These are phyloP conservation scores for Pouteria campechiana DNA, from an alignment of 179 eudicot genomes.

Conservation along the genomic window DNA sequence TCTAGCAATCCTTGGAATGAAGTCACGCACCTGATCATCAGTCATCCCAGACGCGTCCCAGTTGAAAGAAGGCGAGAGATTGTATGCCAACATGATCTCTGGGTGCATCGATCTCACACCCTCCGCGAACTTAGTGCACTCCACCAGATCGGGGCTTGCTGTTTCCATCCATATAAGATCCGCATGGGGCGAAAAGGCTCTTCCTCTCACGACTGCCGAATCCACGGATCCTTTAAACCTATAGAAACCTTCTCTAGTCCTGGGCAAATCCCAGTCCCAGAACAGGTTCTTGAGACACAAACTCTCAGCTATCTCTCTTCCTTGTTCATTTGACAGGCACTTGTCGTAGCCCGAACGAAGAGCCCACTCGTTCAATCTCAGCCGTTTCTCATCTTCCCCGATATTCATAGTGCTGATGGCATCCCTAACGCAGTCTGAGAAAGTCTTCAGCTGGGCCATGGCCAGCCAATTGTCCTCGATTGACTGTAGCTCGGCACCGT, in stretches of 20 bases:
- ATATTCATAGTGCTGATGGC: conserved; percentile 31
- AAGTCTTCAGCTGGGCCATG: conserved; percentile 47
- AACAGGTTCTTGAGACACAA: conserved; percentile 46
- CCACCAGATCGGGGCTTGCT: conserved; percentile 51
- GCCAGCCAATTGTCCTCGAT: conserved; percentile 64
- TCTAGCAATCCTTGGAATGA: conserved; percentile 70
- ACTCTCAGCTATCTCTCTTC: conserved; percentile 40
- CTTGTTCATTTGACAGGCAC: conserved; percentile 52
- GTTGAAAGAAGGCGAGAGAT: conserved; percentile 79
- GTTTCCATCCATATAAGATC: conserved; percentile 92
- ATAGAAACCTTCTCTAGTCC: conserved; percentile 87
- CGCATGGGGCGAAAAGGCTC: conserved; percentile 52
- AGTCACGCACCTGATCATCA: conserved; percentile 67
- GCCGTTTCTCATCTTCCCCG: conserved; percentile 40
- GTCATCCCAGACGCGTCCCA: conserved; percentile 96
- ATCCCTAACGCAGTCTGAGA: conserved; percentile 55
- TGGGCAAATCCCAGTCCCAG: conserved; percentile 85
- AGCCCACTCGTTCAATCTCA: conserved; percentile 53
- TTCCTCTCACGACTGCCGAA: conserved; percentile 69
- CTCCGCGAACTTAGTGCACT: conserved; percentile 56
- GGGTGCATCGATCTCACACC: conserved; percentile 48
- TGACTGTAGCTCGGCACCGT: conserved; percentile 52
- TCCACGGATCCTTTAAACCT: conserved; percentile 65
- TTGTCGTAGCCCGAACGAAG: conserved; percentile 36
- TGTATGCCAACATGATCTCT: conserved; percentile 72